Base-by-base conservation (phyloP, 768 basidiomycete species). In the Phlegmacium glaucopus region DNA sequence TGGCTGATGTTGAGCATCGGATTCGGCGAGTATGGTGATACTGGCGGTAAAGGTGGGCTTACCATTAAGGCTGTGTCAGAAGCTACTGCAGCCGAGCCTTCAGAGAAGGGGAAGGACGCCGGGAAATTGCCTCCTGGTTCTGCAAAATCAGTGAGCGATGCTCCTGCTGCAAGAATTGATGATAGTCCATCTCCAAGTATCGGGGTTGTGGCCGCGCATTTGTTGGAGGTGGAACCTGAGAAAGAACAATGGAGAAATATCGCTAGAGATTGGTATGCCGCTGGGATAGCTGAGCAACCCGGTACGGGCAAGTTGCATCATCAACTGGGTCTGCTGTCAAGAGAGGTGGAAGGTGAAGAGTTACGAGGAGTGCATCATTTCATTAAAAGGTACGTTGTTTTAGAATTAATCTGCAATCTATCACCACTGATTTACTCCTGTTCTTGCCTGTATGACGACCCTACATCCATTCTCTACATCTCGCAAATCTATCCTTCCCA, bases 251-350 rank as follows among this genome's bases (percentile, higher is more conserved):
- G 96, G 96, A 70, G 93, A 30, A 75, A 75, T 28, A 88, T 93
- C 37, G 94, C 95, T 4, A 72, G 85, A 54, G 91, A 94, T 25
- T 99, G 96, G 96, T 99, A 95, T 63, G 85, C 80, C 13, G 75
- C 80, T 30, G 94, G 94, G 0, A 71, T 99, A 28, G 80, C 82
- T 6, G 90, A 91, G 56, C 89, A 87, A 39, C 96, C 96, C 1
- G 94, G 94, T n/a, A 84, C 85, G 4, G 96, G 96, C 3, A 85
- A 94, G 60, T 69, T 99, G 34, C 96, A 98, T 64, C 94, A 97
- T 61, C 92, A 97, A 58, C 68, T 99, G 11, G 96, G 94, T 2
- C 64, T 95, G 52, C 75, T 99, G 37, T 87, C 87, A 56, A 77
- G 90, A 17, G 93, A 95, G 61, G 82, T 80, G 16, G 85, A 87